Percentiles rank a stretch among this genome's conserved stretches.
Evolutionary conservation across 192 early-diverging fungal species (phyloP).

Genomic region (Coemansia umbellata): DNA sequence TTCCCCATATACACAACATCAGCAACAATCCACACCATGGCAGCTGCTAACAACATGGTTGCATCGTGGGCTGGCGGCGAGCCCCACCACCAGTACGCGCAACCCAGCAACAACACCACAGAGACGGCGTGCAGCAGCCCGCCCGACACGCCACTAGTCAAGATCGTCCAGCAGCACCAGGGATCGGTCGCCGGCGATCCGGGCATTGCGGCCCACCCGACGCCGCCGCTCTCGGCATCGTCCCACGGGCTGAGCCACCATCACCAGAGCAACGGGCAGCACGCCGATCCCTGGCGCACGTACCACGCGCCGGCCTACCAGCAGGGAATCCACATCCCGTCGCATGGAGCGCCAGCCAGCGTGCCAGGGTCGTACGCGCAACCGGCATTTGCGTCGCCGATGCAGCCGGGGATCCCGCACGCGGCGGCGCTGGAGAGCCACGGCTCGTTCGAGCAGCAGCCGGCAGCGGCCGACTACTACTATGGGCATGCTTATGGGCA

Average conservation of each 20-base stretch:
- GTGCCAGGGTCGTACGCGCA: conserved; percentile 17
- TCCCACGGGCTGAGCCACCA: conserved; percentile 27
- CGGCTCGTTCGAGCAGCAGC: conserved; percentile 19
- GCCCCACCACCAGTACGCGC: conserved; percentile 11
- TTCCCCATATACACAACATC: conserved; percentile 1
- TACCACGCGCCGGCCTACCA: conserved; percentile 12
- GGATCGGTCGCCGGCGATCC: conserved; percentile 5
- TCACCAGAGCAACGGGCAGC: conserved; percentile 7
- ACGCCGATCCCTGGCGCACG: conserved; percentile 3
- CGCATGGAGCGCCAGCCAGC: neutral
- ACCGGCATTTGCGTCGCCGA: conserved; percentile 29
- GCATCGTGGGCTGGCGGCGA: conserved; percentile 11
- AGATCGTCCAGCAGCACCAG: conserved; percentile 46
- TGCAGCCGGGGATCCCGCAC: conserved; percentile 16
- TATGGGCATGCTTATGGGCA: neutral
- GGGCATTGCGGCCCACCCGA: conserved; percentile 25
- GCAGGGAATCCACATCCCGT: conserved; percentile 14
- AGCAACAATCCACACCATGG: conserved; percentile 6
- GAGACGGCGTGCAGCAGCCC: conserved; percentile 41
- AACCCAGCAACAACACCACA: conserved; percentile 6
- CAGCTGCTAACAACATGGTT: conserved; percentile 13
- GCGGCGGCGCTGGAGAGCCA: neutral
- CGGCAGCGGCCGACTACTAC: conserved; percentile 20
- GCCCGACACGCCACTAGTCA: conserved; percentile 37
- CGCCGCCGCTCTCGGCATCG: conserved; percentile 38